Evolutionary conservation across 495 filamentous ascomycete genomes (phyloP).

Genomic region (Neurospora sp.): DNA sequence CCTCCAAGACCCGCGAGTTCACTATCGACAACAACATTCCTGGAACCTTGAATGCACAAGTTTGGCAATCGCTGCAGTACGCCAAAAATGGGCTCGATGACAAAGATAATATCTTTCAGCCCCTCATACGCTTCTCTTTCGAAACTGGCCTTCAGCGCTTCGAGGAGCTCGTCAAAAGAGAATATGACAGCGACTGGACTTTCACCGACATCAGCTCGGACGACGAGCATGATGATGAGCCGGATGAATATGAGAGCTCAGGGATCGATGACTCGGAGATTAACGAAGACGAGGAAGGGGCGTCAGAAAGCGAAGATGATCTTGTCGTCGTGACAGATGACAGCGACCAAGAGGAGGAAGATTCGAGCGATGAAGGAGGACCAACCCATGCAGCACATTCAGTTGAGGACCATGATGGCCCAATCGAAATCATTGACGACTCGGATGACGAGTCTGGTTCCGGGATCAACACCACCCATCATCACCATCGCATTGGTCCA

Average conservation of each 20-base stretch:
- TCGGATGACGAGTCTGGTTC: not conserved
- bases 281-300: not conserved
- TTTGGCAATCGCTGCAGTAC: not conserved
- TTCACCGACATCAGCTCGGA: not conserved
- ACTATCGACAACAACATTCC: not conserved
- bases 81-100: not conserved
- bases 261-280: slow-evolving; percentile 22
- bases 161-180: not conserved
- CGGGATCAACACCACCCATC: not conserved
- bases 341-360: slow-evolving; percentile 1
- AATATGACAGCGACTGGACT: not conserved
- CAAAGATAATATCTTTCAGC: not conserved
- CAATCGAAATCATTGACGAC: not conserved
- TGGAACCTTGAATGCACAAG: not conserved
- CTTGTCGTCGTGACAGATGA: slow-evolving; percentile 8
- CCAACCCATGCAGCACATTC: not conserved
- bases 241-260: slow-evolving; percentile 22
- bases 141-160: slow-evolving; percentile 2
- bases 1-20: slow-evolving; percentile 4
- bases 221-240: not conserved
- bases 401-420: not conserved
- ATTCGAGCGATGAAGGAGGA: not conserved
- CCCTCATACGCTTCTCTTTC: slow-evolving; percentile 16
- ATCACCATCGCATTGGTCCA: not conserved
- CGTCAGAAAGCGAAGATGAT: slow-evolving; percentile 9